Conservation (phyloP, 495 filamentous ascomycete genomes). For the Hyphodiscus hymeniophilus region DNA sequence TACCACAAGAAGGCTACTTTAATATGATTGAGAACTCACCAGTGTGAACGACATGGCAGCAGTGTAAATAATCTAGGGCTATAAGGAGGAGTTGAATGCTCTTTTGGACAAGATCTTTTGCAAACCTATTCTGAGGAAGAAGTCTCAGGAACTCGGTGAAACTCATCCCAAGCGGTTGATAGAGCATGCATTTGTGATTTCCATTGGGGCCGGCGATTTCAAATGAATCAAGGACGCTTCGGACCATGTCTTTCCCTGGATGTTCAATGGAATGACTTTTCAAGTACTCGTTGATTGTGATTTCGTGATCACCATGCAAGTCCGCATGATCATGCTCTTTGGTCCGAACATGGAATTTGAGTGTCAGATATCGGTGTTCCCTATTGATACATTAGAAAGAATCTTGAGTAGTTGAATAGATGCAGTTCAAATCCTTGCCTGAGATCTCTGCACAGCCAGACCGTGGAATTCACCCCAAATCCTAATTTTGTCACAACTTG, state of each 20-base stretch:
- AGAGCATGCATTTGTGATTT: conserved; percentile 24
- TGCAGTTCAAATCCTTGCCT: conserved; percentile 26
- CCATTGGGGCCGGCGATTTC: conserved; percentile 20
- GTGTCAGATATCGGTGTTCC: conserved; percentile 18
- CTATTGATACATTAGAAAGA: conserved; percentile 18
- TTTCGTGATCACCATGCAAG: conserved; percentile 21
- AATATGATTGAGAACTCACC: conserved; percentile 16
- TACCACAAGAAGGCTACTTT: conserved; percentile 12
- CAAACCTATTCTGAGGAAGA: conserved; percentile 25
- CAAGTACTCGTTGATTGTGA: conserved; percentile 24
- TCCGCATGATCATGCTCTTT: conserved; percentile 19
- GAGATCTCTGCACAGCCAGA: conserved; percentile 45
- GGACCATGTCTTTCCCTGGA: conserved; percentile 23
- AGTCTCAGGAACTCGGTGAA: conserved; percentile 26
- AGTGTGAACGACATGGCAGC: conserved; percentile 27
- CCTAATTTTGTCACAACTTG: conserved; percentile 45
- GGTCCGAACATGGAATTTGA: conserved; percentile 23
- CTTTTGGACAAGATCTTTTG: conserved; percentile 26
- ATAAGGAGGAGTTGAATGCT: conserved; percentile 27
- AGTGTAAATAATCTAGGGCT: conserved; percentile 28
- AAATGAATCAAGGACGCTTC: conserved; percentile 21
- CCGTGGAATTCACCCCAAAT: conserved; percentile 44
- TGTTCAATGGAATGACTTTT: conserved; percentile 23
- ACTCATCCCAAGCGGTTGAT: conserved; percentile 31
- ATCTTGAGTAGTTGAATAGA: conserved; percentile 16